Evolutionary conservation across 768 basidiomycete species (phyloP), one percentile per base, ranked within the genome.

Genomic region (Pisolithus orientalis): DNA sequence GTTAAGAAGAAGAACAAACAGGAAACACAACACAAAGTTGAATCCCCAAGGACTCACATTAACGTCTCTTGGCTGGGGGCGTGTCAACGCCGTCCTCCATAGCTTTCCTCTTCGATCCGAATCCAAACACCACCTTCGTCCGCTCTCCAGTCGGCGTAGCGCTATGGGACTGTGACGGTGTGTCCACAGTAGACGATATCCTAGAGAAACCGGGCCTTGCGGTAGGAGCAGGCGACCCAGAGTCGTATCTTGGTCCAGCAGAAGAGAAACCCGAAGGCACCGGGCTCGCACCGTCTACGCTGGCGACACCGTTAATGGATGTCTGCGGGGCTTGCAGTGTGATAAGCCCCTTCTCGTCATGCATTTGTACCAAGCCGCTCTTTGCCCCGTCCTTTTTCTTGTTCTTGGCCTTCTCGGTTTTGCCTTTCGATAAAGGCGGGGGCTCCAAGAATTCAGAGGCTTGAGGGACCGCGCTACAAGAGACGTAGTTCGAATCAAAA

Each of bases 51-150:
- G 25, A 6, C 32, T 29, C 21, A 24, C 39, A 49, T 68, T 53
- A 73, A 50, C 71, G 66, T 51, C 67, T 69, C 73, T 92, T 92
- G 25, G 82, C 64, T 8, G 85, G 79, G 6, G 87, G 88, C 4
- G 83, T 76, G 13, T 78, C 84, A 21, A 71, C 67, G n/a, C 77
- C 75, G 51, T 90, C 89, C 31, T 85, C 85, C 1, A 68, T 79
- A 4, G 86, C 87, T 65, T 92, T 93, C 61, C 91, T 75, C 75
- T 94, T 94, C 44, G 76, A 71, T 32, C 84, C 84, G 63, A 92
- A 80, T 10, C 87, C 87, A 64, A 92, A 83, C 5, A 81, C 79
- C 40, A 93, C 80, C 67, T 83, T 92, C 31, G 81, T 78, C 48
- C 89, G 77, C 62, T 91, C 89, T 1, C 71, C 71, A 1, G 76